Conservation (phyloP, 768 basidiomycete species). For the Mycena vitilis region DNA sequence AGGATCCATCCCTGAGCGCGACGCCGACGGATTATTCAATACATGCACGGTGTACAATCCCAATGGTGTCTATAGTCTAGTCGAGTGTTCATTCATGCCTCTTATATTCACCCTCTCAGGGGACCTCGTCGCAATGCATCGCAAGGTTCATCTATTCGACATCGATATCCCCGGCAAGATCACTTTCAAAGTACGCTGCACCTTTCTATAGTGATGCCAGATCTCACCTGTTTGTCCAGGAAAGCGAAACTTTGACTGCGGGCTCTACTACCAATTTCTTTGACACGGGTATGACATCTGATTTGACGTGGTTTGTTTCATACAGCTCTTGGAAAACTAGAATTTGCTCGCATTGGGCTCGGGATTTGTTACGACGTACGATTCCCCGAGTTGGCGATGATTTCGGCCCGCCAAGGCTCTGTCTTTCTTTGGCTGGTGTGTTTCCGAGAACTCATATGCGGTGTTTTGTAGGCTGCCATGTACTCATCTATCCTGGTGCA, state of each 20-base stretch:
- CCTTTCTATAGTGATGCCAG: neutral
- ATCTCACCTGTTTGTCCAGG: constrained; percentile 56
- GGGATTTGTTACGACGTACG: constrained; percentile 97
- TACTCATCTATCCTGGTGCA: constrained; percentile 92
- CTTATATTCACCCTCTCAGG: constrained; percentile 58
- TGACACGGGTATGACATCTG: constrained; percentile 75
- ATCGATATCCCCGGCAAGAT: constrained; percentile 96
- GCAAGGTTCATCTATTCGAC: constrained; percentile 97
- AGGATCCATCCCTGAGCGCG: constrained; percentile 96
- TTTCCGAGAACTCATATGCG: neutral
- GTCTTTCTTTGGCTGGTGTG: neutral
- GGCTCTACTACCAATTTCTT: constrained; percentile 82
- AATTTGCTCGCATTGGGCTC: constrained; percentile 96
- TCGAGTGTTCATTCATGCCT: constrained; percentile 8
- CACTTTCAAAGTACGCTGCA: constrained; percentile 76
- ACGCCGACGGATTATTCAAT: constrained; percentile 79
- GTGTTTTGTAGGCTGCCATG: constrained; percentile 73
- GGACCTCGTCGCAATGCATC: constrained; percentile 86
- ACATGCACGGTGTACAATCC: constrained; percentile 93
- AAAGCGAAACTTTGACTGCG: constrained; percentile 87
- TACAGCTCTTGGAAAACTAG: constrained; percentile 50
- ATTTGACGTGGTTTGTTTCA: neutral
- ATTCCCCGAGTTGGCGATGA: constrained; percentile 94
- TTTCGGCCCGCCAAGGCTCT: constrained; percentile 85
- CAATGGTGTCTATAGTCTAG: constrained; percentile 63